These are phyloP conservation scores for Sphaceloma murrayae DNA, from an alignment of 2,329 filamentous ascomycete species.

Conservation along the genomic window DNA sequence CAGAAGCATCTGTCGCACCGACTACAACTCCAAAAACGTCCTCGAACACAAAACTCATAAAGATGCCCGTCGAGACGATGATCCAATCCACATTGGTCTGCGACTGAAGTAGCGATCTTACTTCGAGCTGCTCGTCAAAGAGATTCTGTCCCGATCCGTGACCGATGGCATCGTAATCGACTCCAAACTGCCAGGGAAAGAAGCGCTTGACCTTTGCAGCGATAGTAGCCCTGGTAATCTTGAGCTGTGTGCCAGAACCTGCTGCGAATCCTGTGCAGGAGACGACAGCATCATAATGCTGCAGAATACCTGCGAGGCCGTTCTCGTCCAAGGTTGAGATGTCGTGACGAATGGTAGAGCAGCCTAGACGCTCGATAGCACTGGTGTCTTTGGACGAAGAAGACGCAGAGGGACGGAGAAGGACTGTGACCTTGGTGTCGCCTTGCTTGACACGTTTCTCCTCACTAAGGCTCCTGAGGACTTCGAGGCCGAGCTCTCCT, in stretches of 20 bases:
- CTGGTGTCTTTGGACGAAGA: conserved; percentile 31
- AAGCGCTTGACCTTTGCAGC: conserved; percentile 43
- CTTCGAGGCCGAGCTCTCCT: conserved; percentile 54
- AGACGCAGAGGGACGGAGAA: conserved; percentile 44
- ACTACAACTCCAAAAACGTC: conserved; percentile 54
- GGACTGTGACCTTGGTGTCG: conserved; percentile 40
- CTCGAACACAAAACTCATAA: conserved; percentile 61
- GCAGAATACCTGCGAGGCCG: conserved; percentile 29
- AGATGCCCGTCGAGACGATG: conserved; percentile 59
- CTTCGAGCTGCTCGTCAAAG: conserved; percentile 58
- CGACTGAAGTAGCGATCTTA: conserved; percentile 43
- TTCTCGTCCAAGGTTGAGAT: conserved; percentile 27
- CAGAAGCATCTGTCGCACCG: conserved; percentile 23
- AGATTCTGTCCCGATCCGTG: conserved; percentile 50
- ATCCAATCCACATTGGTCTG: conserved; percentile 45
- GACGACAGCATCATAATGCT: conserved; percentile 46
- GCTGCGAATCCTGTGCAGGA: conserved; percentile 53
- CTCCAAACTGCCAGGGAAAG: conserved; percentile 65
- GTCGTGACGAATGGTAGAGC: conserved; percentile 40
- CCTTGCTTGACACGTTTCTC: conserved; percentile 35
- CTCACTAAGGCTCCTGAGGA: conserved; percentile 43
- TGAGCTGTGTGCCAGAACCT: conserved; percentile 47
- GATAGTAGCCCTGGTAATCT: conserved; percentile 48
- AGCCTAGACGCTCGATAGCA: conserved; percentile 31
- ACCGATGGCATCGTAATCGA: conserved; percentile 60